Evolutionary conservation across 2,329 filamentous ascomycete species (phyloP).

Genomic region (Pyrenophora seminiperda): DNA sequence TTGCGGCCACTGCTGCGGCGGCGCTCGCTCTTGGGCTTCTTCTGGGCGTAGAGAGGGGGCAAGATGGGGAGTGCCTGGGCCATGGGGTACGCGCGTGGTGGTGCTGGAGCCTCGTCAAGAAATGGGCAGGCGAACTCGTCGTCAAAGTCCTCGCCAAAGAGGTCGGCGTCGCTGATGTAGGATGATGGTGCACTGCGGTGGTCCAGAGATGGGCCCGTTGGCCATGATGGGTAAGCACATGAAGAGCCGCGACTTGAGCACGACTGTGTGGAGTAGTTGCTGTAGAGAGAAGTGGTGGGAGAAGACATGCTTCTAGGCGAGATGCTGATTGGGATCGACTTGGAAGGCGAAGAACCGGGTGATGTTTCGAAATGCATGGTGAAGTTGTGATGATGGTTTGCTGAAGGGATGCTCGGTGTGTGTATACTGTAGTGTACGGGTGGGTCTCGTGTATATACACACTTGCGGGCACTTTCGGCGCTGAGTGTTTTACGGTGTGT

Average conservation of each 20-base stretch:
- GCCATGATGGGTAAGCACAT: conserved; percentile 51
- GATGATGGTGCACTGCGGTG: conserved; percentile 46
- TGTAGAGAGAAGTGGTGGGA: conserved; percentile 44
- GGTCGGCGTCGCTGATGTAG: conserved; percentile 51
- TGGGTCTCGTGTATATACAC: conserved; percentile 37
- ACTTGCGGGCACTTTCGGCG: conserved; percentile 34
- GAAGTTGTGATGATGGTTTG: not conserved
- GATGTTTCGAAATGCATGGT: conserved; percentile 47
- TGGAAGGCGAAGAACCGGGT: conserved; percentile 45
- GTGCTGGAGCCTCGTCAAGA: conserved; percentile 49
- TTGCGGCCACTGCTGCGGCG: conserved; percentile 49
- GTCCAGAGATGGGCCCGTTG: conserved; percentile 45
- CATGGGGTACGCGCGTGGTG: conserved; percentile 45
- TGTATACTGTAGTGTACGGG: conserved; percentile 32
- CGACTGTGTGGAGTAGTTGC: conserved; percentile 40
- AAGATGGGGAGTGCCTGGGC: conserved; percentile 45
- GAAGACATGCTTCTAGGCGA: conserved; percentile 44
- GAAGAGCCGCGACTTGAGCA: conserved; percentile 40
- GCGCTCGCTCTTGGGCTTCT: conserved; percentile 50
- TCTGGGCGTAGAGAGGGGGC: conserved; percentile 47
- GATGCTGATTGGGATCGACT: conserved; percentile 47
- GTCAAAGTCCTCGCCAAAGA: conserved; percentile 48
- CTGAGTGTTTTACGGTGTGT: conserved; percentile 13
- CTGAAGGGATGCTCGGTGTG: not conserved
- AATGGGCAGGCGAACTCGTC: conserved; percentile 40